Percentiles rank a stretch among this genome's conserved stretches.
Conservation (phyloP, 2,329 filamentous ascomycete species). For the Aspergillus quadrilineatus region DNA sequence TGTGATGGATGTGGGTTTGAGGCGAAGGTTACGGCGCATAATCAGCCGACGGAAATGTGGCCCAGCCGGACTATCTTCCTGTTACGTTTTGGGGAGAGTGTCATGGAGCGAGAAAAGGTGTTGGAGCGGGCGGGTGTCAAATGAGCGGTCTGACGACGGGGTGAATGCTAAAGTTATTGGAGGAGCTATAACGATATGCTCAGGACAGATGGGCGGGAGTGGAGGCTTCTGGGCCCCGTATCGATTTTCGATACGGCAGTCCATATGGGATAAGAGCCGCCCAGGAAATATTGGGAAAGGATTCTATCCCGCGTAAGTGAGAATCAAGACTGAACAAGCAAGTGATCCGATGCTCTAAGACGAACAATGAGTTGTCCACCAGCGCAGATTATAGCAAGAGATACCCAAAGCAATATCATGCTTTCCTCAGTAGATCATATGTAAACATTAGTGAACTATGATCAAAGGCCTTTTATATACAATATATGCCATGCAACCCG, state of each 20-base stretch:
- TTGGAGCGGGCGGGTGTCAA: constrained; percentile 61
- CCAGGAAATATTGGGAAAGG: no score
- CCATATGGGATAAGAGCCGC: no score
- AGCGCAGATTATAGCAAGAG: background rate
- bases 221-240: no score
- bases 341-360: no score
- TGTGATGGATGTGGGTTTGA: constrained; percentile 91
- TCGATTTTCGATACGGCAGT: no score
- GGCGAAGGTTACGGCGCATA: constrained; percentile 86
- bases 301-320: no score
- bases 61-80: constrained; percentile 94
- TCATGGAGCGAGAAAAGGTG: constrained; percentile 86
- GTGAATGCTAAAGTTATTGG: background rate
- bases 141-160: constrained; percentile 23
- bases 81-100: constrained; percentile 86
- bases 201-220: no score
- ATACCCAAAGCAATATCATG: constrained; percentile 6
- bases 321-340: no score
- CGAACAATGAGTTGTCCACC: background rate
- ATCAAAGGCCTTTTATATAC: constrained; percentile 5
- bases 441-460: background rate
- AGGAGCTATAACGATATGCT: no score
- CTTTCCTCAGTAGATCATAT: background rate
- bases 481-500: constrained; percentile 20
- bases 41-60: constrained; percentile 76